A percentile compares a stretch with the other conserved stretches of the same genome.
Conservation (phyloP, 768 basidiomycete species). For the Termitomyces sp. region DNA sequence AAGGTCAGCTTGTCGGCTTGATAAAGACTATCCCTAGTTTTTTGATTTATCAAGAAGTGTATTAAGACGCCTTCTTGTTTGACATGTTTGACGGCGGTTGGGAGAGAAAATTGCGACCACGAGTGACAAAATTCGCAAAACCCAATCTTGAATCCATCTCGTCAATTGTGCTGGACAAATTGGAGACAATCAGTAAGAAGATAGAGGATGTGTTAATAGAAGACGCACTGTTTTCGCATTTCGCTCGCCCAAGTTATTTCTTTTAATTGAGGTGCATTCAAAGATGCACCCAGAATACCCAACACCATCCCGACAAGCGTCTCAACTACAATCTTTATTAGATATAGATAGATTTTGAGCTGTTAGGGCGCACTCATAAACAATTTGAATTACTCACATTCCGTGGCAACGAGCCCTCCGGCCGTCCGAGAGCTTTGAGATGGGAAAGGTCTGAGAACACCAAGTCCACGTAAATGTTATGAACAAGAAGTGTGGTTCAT, state of each 20-base stretch:
- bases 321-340: conserved; percentile 63
- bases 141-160: conserved; percentile 66
- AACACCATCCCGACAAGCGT: conserved; percentile 56
- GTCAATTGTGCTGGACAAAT: conserved; percentile 54
- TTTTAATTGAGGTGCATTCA: conserved; percentile 62
- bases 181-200: conserved; percentile 2
- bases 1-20: not conserved
- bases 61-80: not conserved
- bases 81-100: conserved; percentile 1
- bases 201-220: not conserved
- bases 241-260: conserved; percentile 89
- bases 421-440: conserved; percentile 68
- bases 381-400: conserved; percentile 38
- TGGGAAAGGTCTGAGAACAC: conserved; percentile 60
- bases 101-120: conserved; percentile 44
- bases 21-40: not conserved
- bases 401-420: conserved; percentile 58
- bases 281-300: conserved; percentile 68
- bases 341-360: not conserved
- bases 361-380: not conserved
- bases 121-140: conserved; percentile 58
- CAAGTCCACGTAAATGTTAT: not conserved
- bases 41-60: not conserved
- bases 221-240: conserved; percentile 70
- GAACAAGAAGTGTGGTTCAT: not conserved